These are phyloP conservation scores for Theobroma grandiflorum DNA, from an alignment of 441 rosid genomes.

Conservation along the genomic window DNA sequence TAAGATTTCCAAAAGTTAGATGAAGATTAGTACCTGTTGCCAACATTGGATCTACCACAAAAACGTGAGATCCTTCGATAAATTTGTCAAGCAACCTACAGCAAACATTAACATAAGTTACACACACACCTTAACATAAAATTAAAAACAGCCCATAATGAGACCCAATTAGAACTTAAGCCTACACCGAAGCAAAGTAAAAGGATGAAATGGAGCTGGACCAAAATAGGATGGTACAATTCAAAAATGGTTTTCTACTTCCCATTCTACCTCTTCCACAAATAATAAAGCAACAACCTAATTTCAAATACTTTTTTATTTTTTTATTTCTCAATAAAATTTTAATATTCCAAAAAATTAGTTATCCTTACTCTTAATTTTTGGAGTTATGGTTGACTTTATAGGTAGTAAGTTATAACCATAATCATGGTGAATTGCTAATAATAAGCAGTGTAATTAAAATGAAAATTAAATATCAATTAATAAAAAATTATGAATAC, in stretches of 20 bases:
- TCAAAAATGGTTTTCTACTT: neutral
- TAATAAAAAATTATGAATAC: too few relatives aligned
- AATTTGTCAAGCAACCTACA: slow-evolving; percentile 81
- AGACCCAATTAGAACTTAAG: neutral
- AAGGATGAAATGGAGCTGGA: neutral
- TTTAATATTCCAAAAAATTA: too few relatives aligned
- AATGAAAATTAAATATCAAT: too few relatives aligned
- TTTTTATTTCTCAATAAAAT: too few relatives aligned
- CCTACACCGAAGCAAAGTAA: neutral
- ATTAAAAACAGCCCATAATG: slow-evolving; percentile 1
- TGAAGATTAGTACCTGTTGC: slow-evolving; percentile 69
- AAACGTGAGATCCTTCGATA: slow-evolving; percentile 66
- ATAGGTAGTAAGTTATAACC: too few relatives aligned
- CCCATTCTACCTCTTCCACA: too few relatives aligned
- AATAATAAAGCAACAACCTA: slow-evolving; percentile 63
- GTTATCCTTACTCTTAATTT: too few relatives aligned
- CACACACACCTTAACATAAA: neutral
- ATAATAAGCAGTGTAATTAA: too few relatives aligned
- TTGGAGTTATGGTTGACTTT: too few relatives aligned
- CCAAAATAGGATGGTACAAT: neutral
- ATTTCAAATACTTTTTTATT: too few relatives aligned
- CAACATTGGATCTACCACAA: slow-evolving; percentile 88
- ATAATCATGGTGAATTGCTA: too few relatives aligned
- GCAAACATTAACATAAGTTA: slow-evolving; percentile 25
- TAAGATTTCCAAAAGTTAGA: slow-evolving; percentile 9